These are phyloP conservation scores for Heteromeles arbutifolia DNA, from an alignment of 306 rosid species.

Conservation along the genomic window DNA sequence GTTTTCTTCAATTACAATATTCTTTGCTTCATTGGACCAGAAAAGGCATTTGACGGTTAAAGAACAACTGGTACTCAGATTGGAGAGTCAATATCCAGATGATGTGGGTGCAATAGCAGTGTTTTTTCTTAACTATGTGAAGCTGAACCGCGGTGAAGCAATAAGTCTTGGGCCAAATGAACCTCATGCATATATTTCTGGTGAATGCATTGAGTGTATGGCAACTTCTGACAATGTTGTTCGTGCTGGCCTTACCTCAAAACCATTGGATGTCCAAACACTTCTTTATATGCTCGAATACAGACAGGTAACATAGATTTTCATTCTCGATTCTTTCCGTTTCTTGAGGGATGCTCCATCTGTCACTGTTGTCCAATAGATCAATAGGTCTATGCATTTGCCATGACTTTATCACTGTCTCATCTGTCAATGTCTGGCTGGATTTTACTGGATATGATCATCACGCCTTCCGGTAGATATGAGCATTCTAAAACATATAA, in stretches of 20 bases:
- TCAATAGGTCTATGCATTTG: not conserved
- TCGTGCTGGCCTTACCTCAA: slow-evolving; percentile 39
- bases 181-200: slow-evolving; percentile 38
- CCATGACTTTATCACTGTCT: not conserved
- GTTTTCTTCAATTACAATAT: not conserved
- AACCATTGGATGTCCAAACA: slow-evolving; percentile 27
- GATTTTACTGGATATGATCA: not conserved
- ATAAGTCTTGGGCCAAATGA: slow-evolving; percentile 34
- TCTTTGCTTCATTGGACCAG: slow-evolving; percentile 10
- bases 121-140: slow-evolving; percentile 34
- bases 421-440: not conserved
- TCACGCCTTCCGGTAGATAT: too few relatives aligned
- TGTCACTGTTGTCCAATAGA: not conserved
- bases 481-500: not conserved
- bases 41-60: slow-evolving; percentile 25
- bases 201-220: slow-evolving; percentile 42
- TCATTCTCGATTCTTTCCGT: not conserved
- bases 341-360: not conserved
- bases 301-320: slow-evolving; percentile 22
- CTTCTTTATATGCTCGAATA: slow-evolving; percentile 38
- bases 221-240: slow-evolving; percentile 46
- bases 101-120: slow-evolving; percentile 34
- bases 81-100: slow-evolving; percentile 38
- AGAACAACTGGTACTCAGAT: slow-evolving; percentile 33
- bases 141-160: slow-evolving; percentile 35